Conservation (phyloP, 306 rosid genomes). For the Cercis canadensis region DNA sequence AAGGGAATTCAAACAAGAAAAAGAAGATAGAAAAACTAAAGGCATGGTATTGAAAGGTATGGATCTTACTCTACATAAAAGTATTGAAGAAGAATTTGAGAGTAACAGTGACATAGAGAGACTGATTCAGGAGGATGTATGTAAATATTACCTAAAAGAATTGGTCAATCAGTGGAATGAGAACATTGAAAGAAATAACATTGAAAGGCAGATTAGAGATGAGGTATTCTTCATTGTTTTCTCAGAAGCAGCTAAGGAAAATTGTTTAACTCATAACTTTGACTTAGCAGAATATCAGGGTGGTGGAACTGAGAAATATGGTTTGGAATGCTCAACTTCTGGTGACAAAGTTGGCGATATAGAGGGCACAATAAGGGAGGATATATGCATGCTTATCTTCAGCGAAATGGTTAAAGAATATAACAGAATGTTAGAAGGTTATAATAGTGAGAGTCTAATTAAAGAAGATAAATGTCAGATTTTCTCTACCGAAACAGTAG, state of each 20-base stretch:
- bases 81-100: constrained; percentile 34
- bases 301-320: constrained; percentile 20
- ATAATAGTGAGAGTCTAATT: constrained; percentile 33
- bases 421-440: constrained; percentile 42
- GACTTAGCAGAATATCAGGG: constrained; percentile 13
- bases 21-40: constrained; percentile 38
- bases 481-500: constrained; percentile 49
- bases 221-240: constrained; percentile 45
- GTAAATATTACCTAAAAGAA: constrained; percentile 42
- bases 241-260: constrained; percentile 41
- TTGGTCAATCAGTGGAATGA: constrained; percentile 53
- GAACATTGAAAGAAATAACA: constrained; percentile 34
- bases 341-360: constrained; percentile 25
- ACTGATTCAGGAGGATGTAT: constrained; percentile 42
- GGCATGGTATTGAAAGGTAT: constrained; percentile 37
- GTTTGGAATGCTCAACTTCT: constrained; percentile 16
- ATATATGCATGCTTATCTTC: constrained; percentile 42
- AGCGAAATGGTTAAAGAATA: constrained; percentile 45
- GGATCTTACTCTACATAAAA: constrained; percentile 37
- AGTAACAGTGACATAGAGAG: constrained; percentile 48
- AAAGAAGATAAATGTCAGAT: constrained; percentile 45
- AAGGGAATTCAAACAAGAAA: constrained; percentile 35
- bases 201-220: constrained; percentile 55
- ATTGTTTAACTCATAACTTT: constrained; percentile 28
- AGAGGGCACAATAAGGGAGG: constrained; percentile 46